A percentile compares a stretch with the other conserved stretches of the same genome.
Evolutionary conservation across 257 asterid genomes (phyloP).

Genomic region (Penstemon eatonii): DNA sequence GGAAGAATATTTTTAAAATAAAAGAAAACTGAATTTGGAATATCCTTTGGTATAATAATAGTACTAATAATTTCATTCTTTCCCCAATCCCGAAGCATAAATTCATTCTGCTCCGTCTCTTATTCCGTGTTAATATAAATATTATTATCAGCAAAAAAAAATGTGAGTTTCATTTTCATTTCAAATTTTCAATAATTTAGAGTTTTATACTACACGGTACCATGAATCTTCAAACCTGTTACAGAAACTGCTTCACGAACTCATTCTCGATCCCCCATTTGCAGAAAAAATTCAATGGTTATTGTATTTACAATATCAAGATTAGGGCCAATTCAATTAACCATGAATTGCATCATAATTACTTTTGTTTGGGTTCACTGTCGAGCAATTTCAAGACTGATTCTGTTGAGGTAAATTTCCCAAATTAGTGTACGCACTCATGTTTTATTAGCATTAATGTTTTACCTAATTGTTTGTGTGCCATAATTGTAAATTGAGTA

Average conservation of each 20-base stretch:
- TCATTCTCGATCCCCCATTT: slow-evolving; percentile 24
- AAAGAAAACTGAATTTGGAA: no score
- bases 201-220: neutral
- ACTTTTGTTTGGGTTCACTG: slow-evolving; percentile 16
- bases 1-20: no score
- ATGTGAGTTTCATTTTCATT: no score
- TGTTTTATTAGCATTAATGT: neutral
- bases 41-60: no score
- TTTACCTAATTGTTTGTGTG: neutral
- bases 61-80: no score
- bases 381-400: slow-evolving; percentile 32
- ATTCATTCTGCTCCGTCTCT: no score
- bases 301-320: slow-evolving; percentile 23
- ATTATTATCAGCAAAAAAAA: no score
- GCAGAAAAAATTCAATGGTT: slow-evolving; percentile 1
- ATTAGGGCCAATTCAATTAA: slow-evolving; percentile 22
- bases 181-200: no score
- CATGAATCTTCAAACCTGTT: slow-evolving; percentile 36
- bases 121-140: no score
- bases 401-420: slow-evolving; percentile 27
- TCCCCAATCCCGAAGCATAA: no score
- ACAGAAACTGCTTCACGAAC: slow-evolving; percentile 25
- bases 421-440: neutral
- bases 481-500: neutral
- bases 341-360: slow-evolving; percentile 19